Evolutionary conservation across 2,329 filamentous ascomycete species (phyloP).

Genomic region (Cordyceps cateniannulata): DNA sequence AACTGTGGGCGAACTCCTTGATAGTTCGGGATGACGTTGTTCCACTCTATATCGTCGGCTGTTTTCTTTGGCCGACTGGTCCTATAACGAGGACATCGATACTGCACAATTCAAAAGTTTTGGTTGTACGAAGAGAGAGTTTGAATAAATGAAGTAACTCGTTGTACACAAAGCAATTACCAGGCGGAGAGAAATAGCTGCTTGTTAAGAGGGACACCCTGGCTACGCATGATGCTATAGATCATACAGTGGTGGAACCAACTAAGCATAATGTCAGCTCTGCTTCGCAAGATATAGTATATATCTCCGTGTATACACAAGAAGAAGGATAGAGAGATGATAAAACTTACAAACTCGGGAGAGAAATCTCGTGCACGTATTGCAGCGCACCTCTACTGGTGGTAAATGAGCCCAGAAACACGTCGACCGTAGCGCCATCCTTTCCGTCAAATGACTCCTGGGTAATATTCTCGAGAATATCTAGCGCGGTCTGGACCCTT

Average conservation of each 20-base stretch:
- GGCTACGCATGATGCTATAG: background rate
- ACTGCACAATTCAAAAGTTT: no score
- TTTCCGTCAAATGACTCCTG: background rate
- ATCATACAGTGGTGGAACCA: background rate
- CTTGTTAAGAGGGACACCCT: background rate
- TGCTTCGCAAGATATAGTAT: background rate
- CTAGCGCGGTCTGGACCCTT: background rate
- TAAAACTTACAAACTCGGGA: background rate
- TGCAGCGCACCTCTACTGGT: background rate
- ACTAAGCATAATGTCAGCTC: background rate
- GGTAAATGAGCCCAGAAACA: background rate
- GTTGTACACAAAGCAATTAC: background rate
- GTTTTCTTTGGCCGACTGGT: no score
- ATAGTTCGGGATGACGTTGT: no score
- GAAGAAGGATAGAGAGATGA: background rate
- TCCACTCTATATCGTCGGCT: no score
- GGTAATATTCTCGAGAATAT: background rate
- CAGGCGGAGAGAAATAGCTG: background rate
- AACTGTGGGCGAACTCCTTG: no score
- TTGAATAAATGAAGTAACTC: background rate
- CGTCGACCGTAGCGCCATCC: background rate
- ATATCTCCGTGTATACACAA: background rate
- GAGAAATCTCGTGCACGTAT: background rate
- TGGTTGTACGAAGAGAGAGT: no score
- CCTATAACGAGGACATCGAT: no score